Base-by-base conservation (phyloP, 805 yeast genomes). In the Candida quercuum region DNA sequence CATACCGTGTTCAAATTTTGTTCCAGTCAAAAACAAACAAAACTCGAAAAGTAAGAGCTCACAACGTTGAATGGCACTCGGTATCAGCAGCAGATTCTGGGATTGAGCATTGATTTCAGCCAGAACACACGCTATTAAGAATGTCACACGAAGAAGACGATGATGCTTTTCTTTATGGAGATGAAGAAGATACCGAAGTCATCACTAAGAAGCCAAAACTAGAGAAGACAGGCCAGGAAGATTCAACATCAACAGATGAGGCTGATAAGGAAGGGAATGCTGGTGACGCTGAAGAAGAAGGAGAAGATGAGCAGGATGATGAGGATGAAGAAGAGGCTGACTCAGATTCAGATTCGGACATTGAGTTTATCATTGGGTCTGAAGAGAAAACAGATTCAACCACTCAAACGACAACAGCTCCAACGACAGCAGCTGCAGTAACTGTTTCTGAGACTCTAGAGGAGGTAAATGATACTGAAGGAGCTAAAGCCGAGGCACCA, bases 361-460 rank as follows among this genome's bases (percentile, higher is more conserved):
- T 89, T 25, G 96, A 89, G 59, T 84, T 91, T 54, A 83, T 89
- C 33, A 83, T 89, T 35, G 81, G 81, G 30, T 57, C 59, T 18
- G 67, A 66, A 35, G 51, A 45, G 33, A 38, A 45, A 9, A 39
- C 52, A 22, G 42, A 54, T 5, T 25, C 45, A 9, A 36, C 47
- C 16, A 35, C 48, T 9, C 32, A 29, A 19, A 27, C 46, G 1
- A 30, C 45, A 39, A 9, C 59, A 38, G 31, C 60, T 32, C 42
- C 63, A 35, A 42, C 56, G 11, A 42, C 46, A n/a, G 30, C 63
- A 3, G 42, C 61, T 19, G 37, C 54, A 5, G 56, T 55, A 3
- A 48, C 60, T 24, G 54, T 51, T 8, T 54, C 61, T 14, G 66
- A 59, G 20, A 52, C 69, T 5, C 33, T 54, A 5, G 61, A 54